These are phyloP conservation scores for Ganoderma leucocontextum DNA, from an alignment of 1,284 basidiomycete genomes.

Conservation along the genomic window DNA sequence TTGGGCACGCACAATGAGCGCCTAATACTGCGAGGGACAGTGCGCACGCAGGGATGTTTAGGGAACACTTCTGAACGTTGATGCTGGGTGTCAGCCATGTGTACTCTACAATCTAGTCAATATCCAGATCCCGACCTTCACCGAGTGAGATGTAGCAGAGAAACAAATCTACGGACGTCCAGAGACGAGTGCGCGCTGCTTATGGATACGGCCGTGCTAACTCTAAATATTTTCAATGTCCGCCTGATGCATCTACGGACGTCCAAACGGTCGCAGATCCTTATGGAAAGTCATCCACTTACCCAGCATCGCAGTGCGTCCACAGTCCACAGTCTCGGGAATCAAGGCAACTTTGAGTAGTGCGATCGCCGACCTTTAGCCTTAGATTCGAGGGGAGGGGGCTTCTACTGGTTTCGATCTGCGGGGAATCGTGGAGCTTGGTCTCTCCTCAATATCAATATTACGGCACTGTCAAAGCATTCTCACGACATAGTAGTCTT, in stretches of 20 bases:
- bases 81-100: too few relatives aligned
- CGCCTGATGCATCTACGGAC: neutral
- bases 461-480: neutral
- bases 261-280: neutral
- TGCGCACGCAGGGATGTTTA: too few relatives aligned
- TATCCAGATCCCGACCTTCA: too few relatives aligned
- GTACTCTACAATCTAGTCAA: too few relatives aligned
- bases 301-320: neutral
- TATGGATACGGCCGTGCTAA: neutral
- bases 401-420: neutral
- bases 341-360: neutral
- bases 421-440: neutral
- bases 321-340: neutral
- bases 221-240: neutral
- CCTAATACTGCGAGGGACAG: too few relatives aligned
- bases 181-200: neutral
- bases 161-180: neutral
- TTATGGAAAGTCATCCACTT: neutral
- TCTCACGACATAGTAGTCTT: neutral
- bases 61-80: too few relatives aligned
- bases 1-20: too few relatives aligned
- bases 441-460: neutral
- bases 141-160: neutral
- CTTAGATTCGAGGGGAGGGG: neutral
- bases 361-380: neutral